phyloP scores from a whole-genome alignment of 2,329 filamentous ascomycete species.

The Plectosphaerella plurivora region DNA sequence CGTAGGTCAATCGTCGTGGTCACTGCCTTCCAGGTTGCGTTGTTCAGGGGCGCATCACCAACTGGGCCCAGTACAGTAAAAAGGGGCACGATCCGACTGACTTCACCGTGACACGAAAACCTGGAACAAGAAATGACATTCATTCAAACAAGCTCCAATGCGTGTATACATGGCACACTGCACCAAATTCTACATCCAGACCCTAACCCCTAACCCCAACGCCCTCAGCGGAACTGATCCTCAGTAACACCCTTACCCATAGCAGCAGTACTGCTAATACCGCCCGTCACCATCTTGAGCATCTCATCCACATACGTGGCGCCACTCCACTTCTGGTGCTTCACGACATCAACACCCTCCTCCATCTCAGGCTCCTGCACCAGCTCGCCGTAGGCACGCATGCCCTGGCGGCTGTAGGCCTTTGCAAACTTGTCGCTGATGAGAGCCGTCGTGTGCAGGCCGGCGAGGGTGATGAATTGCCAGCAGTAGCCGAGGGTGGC shows the following conservation, averaged over 20 bases:
- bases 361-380: constrained; percentile 98
- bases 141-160: background rate
- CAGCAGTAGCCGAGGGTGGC: constrained; percentile 91
- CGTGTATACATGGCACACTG: background rate
- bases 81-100: too few relatives aligned
- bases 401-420: constrained; percentile 76
- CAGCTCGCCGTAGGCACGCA: constrained; percentile 95
- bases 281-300: constrained; percentile 95
- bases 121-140: background rate
- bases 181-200: background rate
- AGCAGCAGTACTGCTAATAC: constrained; percentile 84
- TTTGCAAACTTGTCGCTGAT: constrained; percentile 85
- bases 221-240: constrained; percentile 73
- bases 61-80: too few relatives aligned
- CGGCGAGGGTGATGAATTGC: constrained; percentile 99
- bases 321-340: constrained; percentile 98
- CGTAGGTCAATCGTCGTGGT: too few relatives aligned
- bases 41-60: too few relatives aligned
- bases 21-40: too few relatives aligned
- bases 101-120: background rate
- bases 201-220: background rate
- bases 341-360: constrained; percentile 85
- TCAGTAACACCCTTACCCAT: constrained; percentile 99
- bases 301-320: constrained; percentile 93
- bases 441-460: constrained; percentile 90